Conservation (phyloP, 2,329 filamentous ascomycete genomes). For the Apiospora pterosperma region DNA sequence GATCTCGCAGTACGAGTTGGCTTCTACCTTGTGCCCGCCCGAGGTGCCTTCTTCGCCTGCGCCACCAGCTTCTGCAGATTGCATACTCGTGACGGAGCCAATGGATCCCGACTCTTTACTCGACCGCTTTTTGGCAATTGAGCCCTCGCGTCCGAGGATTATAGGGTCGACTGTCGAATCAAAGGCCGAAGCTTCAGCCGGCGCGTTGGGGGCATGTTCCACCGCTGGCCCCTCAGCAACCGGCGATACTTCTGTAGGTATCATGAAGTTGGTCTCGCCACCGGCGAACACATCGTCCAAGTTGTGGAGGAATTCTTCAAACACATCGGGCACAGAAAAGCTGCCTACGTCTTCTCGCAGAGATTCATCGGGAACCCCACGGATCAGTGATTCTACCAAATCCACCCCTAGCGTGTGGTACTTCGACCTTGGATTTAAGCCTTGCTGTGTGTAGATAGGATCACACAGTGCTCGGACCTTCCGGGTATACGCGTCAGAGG, state of each 20-base stretch:
- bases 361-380: slow-evolving; percentile 13
- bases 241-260: neutral
- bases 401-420: slow-evolving; percentile 41
- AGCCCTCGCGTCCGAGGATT: slow-evolving; percentile 7
- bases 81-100: slow-evolving; percentile 10
- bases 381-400: slow-evolving; percentile 38
- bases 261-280: neutral
- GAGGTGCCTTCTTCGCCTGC: neutral
- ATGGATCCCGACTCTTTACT: neutral
- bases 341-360: slow-evolving; percentile 11
- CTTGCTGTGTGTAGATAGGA: slow-evolving; percentile 36
- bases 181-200: neutral
- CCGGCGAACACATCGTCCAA: neutral
- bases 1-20: slow-evolving; percentile 44
- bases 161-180: slow-evolving; percentile 12
- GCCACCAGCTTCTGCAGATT: neutral
- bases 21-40: slow-evolving; percentile 26
- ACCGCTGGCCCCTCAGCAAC: neutral
- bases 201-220: neutral
- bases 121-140: neutral
- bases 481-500: slow-evolving; percentile 40
- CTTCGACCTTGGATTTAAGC: slow-evolving; percentile 28
- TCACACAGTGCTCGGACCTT: slow-evolving; percentile 40
- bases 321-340: neutral
- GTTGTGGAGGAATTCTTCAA: slow-evolving; percentile 3